phyloP scores from a whole-genome alignment of 75 land plant genomes.

The Cupressus sempervirens region DNA sequence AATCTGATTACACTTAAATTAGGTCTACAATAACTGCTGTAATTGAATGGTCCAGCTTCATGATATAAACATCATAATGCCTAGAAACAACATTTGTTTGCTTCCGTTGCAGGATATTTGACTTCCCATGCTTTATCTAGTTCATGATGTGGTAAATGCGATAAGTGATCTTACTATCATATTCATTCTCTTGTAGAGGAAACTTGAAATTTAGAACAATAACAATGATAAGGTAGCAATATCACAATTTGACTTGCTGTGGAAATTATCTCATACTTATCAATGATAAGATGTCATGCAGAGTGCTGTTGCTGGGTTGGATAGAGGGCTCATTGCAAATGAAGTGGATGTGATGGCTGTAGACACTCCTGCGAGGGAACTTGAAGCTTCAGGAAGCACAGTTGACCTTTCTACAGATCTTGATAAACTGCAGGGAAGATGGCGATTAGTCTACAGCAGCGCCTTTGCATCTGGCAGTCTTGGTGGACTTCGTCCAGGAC shows the following conservation, averaged over 20 bases:
- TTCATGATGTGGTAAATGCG: neutral
- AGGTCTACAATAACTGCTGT: neutral
- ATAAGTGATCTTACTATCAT: neutral
- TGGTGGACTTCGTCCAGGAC: constrained; percentile 94
- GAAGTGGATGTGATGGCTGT: constrained; percentile 57
- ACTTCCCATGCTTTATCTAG: neutral
- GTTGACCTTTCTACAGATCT: constrained; percentile 59
- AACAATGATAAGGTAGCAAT: neutral
- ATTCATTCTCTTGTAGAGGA: neutral
- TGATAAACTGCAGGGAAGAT: constrained; percentile 81
- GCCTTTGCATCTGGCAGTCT: constrained; percentile 84
- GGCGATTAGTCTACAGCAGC: constrained; percentile 91
- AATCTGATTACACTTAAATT: neutral
- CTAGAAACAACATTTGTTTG: neutral
- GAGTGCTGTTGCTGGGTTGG: constrained; percentile 85
- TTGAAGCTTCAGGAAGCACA: constrained; percentile 60
- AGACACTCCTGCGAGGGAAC: constrained; percentile 70
- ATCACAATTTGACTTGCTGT: too few species aligned
- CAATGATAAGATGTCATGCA: constrained; percentile 28
- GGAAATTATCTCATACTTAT: too few species aligned
- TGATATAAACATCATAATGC: neutral
- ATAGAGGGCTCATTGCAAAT: constrained; percentile 81
- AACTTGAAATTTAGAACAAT: neutral
- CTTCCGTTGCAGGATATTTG: neutral
- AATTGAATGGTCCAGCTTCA: neutral